Conservation (phyloP, 768 basidiomycete species). For the Mycena vulgaris region DNA sequence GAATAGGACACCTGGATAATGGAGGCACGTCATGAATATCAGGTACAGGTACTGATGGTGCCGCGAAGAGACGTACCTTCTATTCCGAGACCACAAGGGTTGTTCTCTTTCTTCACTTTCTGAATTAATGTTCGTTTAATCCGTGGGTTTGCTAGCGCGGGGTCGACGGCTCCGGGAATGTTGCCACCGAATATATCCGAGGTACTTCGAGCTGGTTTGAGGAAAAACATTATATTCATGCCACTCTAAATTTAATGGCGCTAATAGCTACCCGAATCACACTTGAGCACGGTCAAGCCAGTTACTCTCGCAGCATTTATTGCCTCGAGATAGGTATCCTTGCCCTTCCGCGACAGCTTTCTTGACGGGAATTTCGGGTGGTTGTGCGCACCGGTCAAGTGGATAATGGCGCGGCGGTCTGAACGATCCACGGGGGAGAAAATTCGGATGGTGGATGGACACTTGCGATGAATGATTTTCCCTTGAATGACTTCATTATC, state of each 20-base stretch:
- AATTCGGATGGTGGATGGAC: slow-evolving; percentile 25
- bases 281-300: slow-evolving; percentile 26
- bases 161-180: slow-evolving; percentile 5
- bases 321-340: slow-evolving; percentile 23
- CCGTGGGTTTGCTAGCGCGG: slow-evolving; percentile 26
- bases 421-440: slow-evolving; percentile 32
- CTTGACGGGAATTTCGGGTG: slow-evolving; percentile 32
- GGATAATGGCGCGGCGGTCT: slow-evolving; percentile 29
- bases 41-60: neutral
- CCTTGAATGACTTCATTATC: slow-evolving; percentile 26
- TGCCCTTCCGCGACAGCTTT: slow-evolving; percentile 29
- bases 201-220: slow-evolving; percentile 4
- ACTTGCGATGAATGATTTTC: slow-evolving; percentile 1
- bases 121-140: slow-evolving; percentile 28
- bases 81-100: slow-evolving; percentile 22
- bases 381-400: slow-evolving; percentile 29
- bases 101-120: neutral
- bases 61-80: slow-evolving; percentile 18
- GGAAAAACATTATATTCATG: slow-evolving; percentile 5
- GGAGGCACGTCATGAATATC: neutral
- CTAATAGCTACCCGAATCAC: slow-evolving; percentile 30
- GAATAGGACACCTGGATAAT: slow-evolving; percentile 20
- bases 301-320: slow-evolving; percentile 7
- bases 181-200: slow-evolving; percentile 14
- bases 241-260: neutral